phyloP scores from a whole-genome alignment of 176 grass and related monocot species.

The Zizania latifolia region DNA sequence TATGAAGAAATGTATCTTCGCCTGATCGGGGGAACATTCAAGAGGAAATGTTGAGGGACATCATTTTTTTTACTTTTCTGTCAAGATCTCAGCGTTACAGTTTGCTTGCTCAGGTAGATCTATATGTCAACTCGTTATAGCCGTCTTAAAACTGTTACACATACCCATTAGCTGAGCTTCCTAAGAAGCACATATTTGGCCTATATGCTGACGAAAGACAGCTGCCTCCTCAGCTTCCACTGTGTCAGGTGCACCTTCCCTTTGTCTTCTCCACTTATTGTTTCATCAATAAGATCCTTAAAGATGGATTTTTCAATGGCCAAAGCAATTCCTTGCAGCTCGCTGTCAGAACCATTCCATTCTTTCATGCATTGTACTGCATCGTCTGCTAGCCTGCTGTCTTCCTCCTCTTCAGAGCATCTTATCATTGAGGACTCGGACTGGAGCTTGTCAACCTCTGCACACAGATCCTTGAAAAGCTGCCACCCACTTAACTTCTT shows the following conservation, averaged over 20 bases:
- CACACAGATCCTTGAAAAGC: conserved; percentile 53
- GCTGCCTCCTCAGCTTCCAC: conserved; percentile 29
- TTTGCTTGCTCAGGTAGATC: conserved; percentile 5
- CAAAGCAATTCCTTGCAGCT: conserved; percentile 39
- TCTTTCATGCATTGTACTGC: conserved; percentile 35
- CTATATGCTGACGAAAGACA: conserved; percentile 28
- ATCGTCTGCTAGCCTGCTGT: conserved; percentile 24
- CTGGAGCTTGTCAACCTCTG: conserved; percentile 40
- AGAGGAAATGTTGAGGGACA: not conserved
- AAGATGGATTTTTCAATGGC: conserved; percentile 58
- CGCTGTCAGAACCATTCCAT: conserved; percentile 46
- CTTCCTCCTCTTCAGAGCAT: conserved; percentile 30
- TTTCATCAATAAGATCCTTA: conserved; percentile 60
- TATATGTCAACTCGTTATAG: conserved; percentile 8
- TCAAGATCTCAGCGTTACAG: not conserved
- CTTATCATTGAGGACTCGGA: conserved; percentile 16
- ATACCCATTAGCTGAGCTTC: not conserved
- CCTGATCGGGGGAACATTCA: not conserved
- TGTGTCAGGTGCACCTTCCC: conserved; percentile 15
- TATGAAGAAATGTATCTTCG: not conserved
- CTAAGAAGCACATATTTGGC: not conserved
- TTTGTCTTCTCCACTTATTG: conserved; percentile 15
- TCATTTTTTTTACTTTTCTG: not conserved
- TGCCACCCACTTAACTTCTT: conserved; percentile 31
- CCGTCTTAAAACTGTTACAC: not conserved